Evolutionary conservation across 83 land plant species (phyloP), one percentile per base, ranked within the genome.

Genomic region (Isoetes engelmannii): DNA sequence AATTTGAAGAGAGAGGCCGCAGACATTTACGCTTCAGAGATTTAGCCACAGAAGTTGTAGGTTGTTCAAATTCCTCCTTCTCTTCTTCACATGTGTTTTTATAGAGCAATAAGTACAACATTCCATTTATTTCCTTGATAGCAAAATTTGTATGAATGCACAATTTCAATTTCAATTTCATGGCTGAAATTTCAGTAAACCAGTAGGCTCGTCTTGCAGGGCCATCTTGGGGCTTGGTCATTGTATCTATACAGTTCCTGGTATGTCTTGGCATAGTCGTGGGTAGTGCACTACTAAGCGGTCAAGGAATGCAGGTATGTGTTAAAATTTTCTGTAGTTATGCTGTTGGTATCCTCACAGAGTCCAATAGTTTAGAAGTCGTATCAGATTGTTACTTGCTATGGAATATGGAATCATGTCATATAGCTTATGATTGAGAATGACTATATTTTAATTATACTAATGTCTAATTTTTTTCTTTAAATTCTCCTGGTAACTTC

Each of bases 11-110:
- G 8, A n/a, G 67, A 45, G 98, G 96, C 17, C 74, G 61, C 28
- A 83, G 98, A 19, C 84, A 76, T 28, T 80, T 92, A 19, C 82
- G 98, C 9, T 89, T 89, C 75, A 71, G 89, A 43, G 98, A 92
- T 75, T 74, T 92, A 82, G 92, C 89, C 21, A 18, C 61, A 21
- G 69, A 87, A 21, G 77, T 92, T 44, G 57, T 92, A 37, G 98
- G 98, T 92, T 80, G 13, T 57, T 65, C 37, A 4, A 7, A 6
- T 45, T 37, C n/a, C 5, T 42, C 4, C 3, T 41, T 44, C 8
- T 64, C 10, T 64, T 44, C 67, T 44, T 8, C 10, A 7, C 3
- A n/a, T 41, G 47, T 9, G 47, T 9, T 28, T 47, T 28, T 28
- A 2, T 28, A 28, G 37, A 28, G 2, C 2, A 28, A 28, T 28